These are phyloP conservation scores for Spergularia azorica DNA, from an alignment of 179 eudicot species.

Conservation along the genomic window DNA sequence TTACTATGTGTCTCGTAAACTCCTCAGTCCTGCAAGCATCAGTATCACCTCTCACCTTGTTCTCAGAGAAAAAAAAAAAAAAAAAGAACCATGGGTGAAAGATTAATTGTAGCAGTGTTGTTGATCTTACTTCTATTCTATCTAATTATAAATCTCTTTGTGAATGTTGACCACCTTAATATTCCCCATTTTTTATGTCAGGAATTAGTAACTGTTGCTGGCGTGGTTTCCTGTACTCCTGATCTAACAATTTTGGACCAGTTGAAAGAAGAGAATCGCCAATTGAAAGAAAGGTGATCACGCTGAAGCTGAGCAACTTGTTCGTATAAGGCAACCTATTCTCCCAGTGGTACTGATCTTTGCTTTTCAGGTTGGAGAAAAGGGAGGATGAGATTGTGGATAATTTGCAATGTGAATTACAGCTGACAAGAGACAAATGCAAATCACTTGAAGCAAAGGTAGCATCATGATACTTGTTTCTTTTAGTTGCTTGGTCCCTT, in stretches of 20 bases:
- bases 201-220: slow-evolving; percentile 39
- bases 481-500: background rate
- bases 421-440: slow-evolving; percentile 47
- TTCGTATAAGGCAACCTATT: background rate
- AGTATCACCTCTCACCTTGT: background rate
- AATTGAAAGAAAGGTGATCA: slow-evolving; percentile 59
- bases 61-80: background rate
- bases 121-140: background rate
- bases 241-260: slow-evolving; percentile 33
- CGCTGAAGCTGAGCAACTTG: background rate
- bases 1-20: background rate
- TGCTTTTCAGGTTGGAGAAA: slow-evolving; percentile 46
- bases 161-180: background rate
- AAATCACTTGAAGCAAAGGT: slow-evolving; percentile 63
- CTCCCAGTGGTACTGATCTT: background rate
- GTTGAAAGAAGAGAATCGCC: slow-evolving; percentile 62
- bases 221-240: slow-evolving; percentile 25
- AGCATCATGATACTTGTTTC: background rate
- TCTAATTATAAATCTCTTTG: background rate
- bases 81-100: no score
- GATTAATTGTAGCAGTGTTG: background rate
- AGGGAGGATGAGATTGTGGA: slow-evolving; percentile 51
- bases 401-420: slow-evolving; percentile 51
- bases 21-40: background rate
- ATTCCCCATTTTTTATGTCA: slow-evolving; percentile 32